Percentiles rank a stretch among this genome's conserved stretches.
These are phyloP conservation scores for Schizothecium vesticola DNA, from an alignment of 495 filamentous ascomycete species.

Conservation along the genomic window DNA sequence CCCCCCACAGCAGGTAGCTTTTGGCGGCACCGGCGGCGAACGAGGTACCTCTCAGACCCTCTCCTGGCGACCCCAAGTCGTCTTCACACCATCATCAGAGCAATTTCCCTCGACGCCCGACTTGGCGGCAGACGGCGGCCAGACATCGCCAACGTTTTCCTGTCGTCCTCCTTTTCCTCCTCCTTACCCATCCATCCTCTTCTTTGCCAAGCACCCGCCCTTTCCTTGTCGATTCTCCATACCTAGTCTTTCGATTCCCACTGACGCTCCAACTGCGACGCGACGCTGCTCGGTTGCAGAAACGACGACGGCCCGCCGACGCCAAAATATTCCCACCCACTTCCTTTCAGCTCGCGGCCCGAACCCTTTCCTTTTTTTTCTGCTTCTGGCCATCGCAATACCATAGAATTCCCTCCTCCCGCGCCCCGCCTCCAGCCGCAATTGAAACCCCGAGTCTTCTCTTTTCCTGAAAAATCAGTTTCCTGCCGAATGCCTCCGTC, in stretches of 20 bases:
- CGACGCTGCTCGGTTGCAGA: conserved; percentile 4
- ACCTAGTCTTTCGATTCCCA: not conserved
- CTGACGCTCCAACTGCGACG: not conserved
- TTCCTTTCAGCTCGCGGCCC: conserved; percentile 18
- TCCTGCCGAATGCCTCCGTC: conserved; percentile 13
- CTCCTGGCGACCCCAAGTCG: not conserved
- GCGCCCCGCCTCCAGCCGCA: conserved; percentile 1
- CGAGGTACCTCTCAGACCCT: conserved; percentile 12
- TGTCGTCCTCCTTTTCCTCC: conserved; percentile 6
- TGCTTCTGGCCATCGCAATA: conserved; percentile 5
- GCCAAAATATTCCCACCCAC: conserved; percentile 5
- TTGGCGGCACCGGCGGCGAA: conserved; percentile 19
- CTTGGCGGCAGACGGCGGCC: not conserved
- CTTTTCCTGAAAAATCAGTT: not conserved
- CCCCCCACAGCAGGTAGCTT: conserved; percentile 19
- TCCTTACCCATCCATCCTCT: not conserved
- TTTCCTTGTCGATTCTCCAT: conserved; percentile 17
- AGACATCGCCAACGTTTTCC: conserved; percentile 10
- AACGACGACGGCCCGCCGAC: conserved; percentile 11
- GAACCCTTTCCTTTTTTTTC: conserved; percentile 20
- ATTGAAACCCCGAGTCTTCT: conserved; percentile 1
- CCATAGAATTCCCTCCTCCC: not conserved
- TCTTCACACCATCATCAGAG: conserved; percentile 21
- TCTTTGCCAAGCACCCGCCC: not conserved
- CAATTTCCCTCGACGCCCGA: conserved; percentile 26